Percentiles rank a stretch among this genome's conserved stretches.
phyloP scores from a whole-genome alignment of 441 rosid species.

The Euphorbia neoarborescens region DNA sequence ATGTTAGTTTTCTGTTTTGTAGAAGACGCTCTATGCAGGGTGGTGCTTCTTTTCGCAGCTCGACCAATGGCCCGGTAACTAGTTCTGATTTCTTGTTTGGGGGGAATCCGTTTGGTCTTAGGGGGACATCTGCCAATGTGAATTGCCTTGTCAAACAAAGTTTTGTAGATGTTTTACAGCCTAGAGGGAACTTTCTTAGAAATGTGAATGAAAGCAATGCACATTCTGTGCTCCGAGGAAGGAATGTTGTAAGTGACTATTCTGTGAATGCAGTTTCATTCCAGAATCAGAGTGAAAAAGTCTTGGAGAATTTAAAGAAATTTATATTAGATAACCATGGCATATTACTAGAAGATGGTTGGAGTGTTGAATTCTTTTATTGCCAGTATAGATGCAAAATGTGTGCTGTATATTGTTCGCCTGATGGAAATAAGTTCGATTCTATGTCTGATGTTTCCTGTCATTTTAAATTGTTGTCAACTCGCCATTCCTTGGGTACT shows the following conservation, averaged over 20 bases:
- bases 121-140: conserved; percentile 25
- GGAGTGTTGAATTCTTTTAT: conserved; percentile 32
- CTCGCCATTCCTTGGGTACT: conserved; percentile 23
- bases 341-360: conserved; percentile 29
- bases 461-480: conserved; percentile 36
- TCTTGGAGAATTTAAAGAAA: conserved; percentile 31
- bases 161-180: conserved; percentile 27
- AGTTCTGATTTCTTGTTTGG: conserved; percentile 21
- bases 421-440: conserved; percentile 37
- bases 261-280: conserved; percentile 17
- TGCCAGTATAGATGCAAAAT: conserved; percentile 28
- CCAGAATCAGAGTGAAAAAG: conserved; percentile 29
- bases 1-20: conserved; percentile 31
- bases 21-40: conserved; percentile 29
- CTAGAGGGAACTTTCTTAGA: conserved; percentile 22
- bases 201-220: conserved; percentile 25
- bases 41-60: conserved; percentile 27
- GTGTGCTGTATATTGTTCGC: conserved; percentile 29
- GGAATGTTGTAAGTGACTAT: conserved; percentile 24
- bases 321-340: conserved; percentile 30
- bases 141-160: conserved; percentile 17
- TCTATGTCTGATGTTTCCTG: conserved; percentile 40
- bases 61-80: conserved; percentile 26
- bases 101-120: conserved; percentile 27
- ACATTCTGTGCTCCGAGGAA: conserved; percentile 20